Evolutionary conservation across 129 eudicot genomes (phyloP).

Genomic region (Helichrysum umbraculigerum): DNA sequence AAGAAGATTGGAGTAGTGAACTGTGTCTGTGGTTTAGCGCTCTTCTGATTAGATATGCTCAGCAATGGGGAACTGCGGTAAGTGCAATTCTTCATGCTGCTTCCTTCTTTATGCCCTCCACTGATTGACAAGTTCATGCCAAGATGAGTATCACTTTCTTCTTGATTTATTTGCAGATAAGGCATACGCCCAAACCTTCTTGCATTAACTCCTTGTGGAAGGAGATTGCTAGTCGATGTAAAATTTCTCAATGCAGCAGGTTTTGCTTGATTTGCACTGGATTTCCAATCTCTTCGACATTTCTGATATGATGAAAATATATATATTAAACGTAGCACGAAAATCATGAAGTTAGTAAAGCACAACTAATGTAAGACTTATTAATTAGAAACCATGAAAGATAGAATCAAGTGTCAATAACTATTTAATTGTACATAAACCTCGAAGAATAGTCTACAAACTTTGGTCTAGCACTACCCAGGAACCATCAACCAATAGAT

Average conservation of each 20-base stretch:
- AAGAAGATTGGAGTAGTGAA: conserved; percentile 1
- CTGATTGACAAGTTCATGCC: conserved; percentile 26
- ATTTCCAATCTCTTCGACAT: conserved; percentile 25
- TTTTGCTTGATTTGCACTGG: background rate
- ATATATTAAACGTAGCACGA: background rate
- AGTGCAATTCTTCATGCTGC: conserved; percentile 14
- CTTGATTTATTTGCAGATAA: conserved; percentile 3
- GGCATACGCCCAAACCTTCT: conserved; percentile 32
- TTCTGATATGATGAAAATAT: conserved; percentile 13
- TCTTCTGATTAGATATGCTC: conserved; percentile 12
- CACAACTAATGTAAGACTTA: background rate
- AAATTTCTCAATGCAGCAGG: background rate
- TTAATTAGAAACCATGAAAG: no score
- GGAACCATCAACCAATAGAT: no score
- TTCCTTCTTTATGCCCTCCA: conserved; percentile 24
- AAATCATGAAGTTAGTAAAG: background rate
- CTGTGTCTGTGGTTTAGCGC: background rate
- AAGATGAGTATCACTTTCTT: conserved; percentile 8
- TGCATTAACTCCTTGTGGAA: background rate
- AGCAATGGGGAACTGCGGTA: background rate
- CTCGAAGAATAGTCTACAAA: no score
- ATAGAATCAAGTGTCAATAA: no score
- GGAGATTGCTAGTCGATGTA: background rate
- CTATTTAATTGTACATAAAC: no score
- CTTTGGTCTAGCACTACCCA: no score